Conservation (phyloP, 108 stramenopile species). For the Asterionellopsis glacialis region DNA sequence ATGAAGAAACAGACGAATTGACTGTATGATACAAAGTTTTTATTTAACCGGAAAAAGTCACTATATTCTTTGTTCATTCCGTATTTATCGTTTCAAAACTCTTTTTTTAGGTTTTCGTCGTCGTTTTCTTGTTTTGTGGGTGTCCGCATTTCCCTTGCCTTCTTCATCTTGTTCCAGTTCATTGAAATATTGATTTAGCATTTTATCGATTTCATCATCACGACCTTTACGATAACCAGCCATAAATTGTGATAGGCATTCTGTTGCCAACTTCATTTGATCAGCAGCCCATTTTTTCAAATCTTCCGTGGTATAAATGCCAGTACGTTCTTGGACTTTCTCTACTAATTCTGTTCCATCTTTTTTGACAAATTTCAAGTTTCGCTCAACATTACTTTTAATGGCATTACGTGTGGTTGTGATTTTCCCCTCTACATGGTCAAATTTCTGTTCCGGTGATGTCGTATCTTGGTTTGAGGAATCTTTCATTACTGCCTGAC, state of each 20-base stretch:
- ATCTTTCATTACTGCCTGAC: not conserved
- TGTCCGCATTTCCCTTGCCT: not conserved
- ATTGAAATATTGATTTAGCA: slow-evolving; percentile 79
- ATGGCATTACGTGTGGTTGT: slow-evolving; percentile 10
- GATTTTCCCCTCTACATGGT: not conserved
- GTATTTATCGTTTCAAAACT: too few species aligned
- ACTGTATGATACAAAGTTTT: too few species aligned
- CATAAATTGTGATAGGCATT: slow-evolving; percentile 73
- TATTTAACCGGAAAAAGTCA: too few species aligned
- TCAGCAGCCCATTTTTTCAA: slow-evolving; percentile 45
- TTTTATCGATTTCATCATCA: slow-evolving; percentile 79
- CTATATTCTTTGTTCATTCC: too few species aligned
- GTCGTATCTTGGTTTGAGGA: not conserved
- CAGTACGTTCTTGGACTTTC: slow-evolving; percentile 53
- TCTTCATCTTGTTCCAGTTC: slow-evolving; percentile 32
- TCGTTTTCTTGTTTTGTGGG: too few species aligned
- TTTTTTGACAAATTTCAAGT: slow-evolving; percentile 35
- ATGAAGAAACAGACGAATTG: too few species aligned
- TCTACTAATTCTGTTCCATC: slow-evolving; percentile 41
- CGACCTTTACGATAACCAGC: slow-evolving; percentile 78
- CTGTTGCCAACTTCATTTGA: slow-evolving; percentile 61
- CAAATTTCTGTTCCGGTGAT: not conserved
- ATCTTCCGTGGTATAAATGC: slow-evolving; percentile 59
- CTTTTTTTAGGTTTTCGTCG: too few species aligned
- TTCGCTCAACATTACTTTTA: slow-evolving; percentile 45